Conservation (phyloP, 257 asterid genomes). For the Ligustrum vulgare region DNA sequence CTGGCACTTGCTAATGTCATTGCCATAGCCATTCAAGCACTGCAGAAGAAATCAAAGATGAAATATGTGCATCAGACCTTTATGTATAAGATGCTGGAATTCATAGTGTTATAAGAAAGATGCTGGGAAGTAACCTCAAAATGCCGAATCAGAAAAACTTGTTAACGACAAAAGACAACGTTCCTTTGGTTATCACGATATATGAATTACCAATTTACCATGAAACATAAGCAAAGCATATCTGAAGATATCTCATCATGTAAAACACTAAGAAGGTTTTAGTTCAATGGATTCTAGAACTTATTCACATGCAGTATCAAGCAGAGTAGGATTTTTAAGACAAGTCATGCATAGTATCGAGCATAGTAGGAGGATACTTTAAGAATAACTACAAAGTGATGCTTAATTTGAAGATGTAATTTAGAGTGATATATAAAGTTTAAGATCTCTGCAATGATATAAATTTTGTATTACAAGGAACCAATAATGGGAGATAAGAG, state of each 20-base stretch:
- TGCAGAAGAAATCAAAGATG: slow-evolving; percentile 27
- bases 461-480: neutral
- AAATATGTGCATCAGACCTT: neutral
- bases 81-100: neutral
- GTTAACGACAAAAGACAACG: neutral
- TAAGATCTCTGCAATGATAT: neutral
- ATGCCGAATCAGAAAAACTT: neutral
- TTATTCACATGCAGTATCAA: no score
- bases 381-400: neutral
- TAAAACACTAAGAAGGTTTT: neutral
- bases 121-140: neutral
- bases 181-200: neutral
- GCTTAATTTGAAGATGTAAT: neutral
- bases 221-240: neutral
- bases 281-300: neutral
- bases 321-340: neutral
- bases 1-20: slow-evolving; percentile 78
- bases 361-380: neutral
- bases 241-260: neutral
- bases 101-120: neutral
- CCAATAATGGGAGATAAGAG: neutral
- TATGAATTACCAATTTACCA: neutral
- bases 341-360: neutral
- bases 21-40: slow-evolving; percentile 65
- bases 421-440: neutral